phyloP scores from a whole-genome alignment of 352 stramenopile species.

The Thalassiosira tumida region DNA sequence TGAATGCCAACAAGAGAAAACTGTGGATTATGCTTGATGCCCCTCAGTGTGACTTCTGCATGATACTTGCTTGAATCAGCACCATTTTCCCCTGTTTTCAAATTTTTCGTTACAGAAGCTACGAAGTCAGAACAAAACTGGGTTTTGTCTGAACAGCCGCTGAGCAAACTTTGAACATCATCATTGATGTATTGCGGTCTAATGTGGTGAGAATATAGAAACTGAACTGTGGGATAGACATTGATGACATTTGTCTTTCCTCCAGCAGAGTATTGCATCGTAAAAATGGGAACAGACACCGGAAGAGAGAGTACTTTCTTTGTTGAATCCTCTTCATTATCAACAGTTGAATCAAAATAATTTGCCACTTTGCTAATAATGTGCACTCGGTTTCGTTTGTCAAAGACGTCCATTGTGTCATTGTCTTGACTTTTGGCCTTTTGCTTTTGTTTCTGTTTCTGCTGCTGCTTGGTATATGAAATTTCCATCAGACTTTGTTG shows the following conservation, averaged over 20 bases:
- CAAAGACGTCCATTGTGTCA: slow-evolving; percentile 86
- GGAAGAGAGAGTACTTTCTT: slow-evolving; percentile 77
- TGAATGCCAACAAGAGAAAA: slow-evolving; percentile 81
- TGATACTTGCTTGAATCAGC: slow-evolving; percentile 56
- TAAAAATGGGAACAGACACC: slow-evolving; percentile 81
- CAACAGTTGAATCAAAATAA: slow-evolving; percentile 75
- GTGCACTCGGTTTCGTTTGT: slow-evolving; percentile 76
- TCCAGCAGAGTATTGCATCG: slow-evolving; percentile 75
- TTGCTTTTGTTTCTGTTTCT: slow-evolving; percentile 88
- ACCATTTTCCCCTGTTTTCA: slow-evolving; percentile 46
- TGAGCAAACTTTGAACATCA: slow-evolving; percentile 66
- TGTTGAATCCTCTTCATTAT: slow-evolving; percentile 64
- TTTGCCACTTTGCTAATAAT: slow-evolving; percentile 63
- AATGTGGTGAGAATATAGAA: slow-evolving; percentile 86
- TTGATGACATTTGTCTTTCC: slow-evolving; percentile 78
- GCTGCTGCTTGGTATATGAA: slow-evolving; percentile 86
- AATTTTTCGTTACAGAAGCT: slow-evolving; percentile 57
- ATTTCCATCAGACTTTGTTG: slow-evolving; percentile 86
- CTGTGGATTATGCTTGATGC: slow-evolving; percentile 83
- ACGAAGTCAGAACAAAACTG: slow-evolving; percentile 78
- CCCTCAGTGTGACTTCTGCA: slow-evolving; percentile 70
- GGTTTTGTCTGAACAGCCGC: slow-evolving; percentile 16
- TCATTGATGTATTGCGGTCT: slow-evolving; percentile 80
- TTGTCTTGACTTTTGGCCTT: slow-evolving; percentile 84
- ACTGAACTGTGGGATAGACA: slow-evolving; percentile 85